Conservation (phyloP, 352 stramenopile species). For the Phytopythium aichiense region DNA sequence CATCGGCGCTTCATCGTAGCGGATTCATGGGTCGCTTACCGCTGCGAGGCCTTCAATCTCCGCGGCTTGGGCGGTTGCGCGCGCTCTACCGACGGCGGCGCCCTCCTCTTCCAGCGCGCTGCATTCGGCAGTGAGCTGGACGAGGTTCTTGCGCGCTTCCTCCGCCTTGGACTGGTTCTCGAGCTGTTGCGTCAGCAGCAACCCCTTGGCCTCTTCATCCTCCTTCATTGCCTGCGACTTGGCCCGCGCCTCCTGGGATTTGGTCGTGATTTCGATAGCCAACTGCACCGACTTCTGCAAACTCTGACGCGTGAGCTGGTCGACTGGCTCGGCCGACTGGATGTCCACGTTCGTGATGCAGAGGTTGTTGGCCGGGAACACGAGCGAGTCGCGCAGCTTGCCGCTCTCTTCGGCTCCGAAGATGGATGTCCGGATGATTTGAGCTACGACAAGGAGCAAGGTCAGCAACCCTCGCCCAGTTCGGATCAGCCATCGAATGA, state of each 20-base stretch:
- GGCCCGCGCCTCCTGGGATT: constrained; percentile 73
- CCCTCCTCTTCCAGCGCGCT: constrained; percentile 64
- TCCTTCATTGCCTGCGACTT: constrained; percentile 81
- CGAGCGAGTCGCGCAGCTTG: constrained; percentile 47
- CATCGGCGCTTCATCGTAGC: neutral
- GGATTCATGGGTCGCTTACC: constrained; percentile 5
- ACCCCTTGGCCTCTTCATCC: constrained; percentile 72
- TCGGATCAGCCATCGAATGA: neutral
- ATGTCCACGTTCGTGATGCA: constrained; percentile 84
- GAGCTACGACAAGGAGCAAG: constrained; percentile 6
- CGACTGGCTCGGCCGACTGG: constrained; percentile 72
- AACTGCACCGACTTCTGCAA: constrained; percentile 80
- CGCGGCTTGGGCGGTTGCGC: constrained; percentile 54
- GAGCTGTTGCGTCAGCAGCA: constrained; percentile 68
- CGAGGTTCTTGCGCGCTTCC: constrained; percentile 68
- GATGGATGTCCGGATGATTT: constrained; percentile 80
- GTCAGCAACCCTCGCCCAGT: neutral
- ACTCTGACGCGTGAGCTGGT: constrained; percentile 65
- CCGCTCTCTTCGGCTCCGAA: constrained; percentile 59
- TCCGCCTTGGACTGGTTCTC: constrained; percentile 75
- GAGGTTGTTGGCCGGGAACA: constrained; percentile 74
- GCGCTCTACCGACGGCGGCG: constrained; percentile 53
- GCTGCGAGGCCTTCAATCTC: constrained; percentile 71
- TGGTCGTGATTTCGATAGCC: constrained; percentile 85
- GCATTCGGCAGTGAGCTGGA: constrained; percentile 70